Evolutionary conservation across 208 protist genomes (phyloP), one percentile per base, ranked within the genome.

Genomic region (Giardia duodenalis): DNA sequence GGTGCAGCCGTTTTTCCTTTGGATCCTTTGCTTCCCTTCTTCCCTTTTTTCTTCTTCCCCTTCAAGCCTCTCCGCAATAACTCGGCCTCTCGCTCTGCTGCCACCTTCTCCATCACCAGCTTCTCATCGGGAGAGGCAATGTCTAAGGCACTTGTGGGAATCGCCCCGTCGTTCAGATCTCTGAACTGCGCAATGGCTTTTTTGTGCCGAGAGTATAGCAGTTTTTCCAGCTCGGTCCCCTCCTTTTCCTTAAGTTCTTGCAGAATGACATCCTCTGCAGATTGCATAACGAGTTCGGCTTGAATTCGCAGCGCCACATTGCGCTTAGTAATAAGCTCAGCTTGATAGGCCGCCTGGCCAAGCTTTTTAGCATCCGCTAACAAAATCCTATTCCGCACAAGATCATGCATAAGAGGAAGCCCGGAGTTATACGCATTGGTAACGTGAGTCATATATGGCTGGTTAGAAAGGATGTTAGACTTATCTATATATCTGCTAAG

Each of bases 11-110:
- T n/a, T n/a, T n/a, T n/a, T n/a, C n/a, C n/a, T n/a, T n/a, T n/a
- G n/a, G n/a, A n/a, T n/a, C n/a, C n/a, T n/a, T n/a, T n/a, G n/a
- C n/a, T n/a, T n/a, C n/a, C n/a, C 43, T 47, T 91, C 45, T 91
- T 91, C 22, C 10, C 88, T 48, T 91, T 91, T 4, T 45, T 45
- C 45, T 91, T 91, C 88, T 91, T 91, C 2, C 88, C 88, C n/a
- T 91, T 91, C n/a, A 43, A 43, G 45, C 10, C 88, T 91, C 45
- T 91, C 44, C 1, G 10, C 43, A 91, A 1, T n/a, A 91, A 48
- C 45, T 2, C 43, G 30, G n/a, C 88, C 4, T 4, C 86, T 45
- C 42, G 22, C 19, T 89, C 86, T 89, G 4, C 42, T 4, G 44
- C 4, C 4, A 89, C 86, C 44, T 89, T 10, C 4, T 89, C 86